Conservation (phyloP, 306 rosid genomes). For the Dalbergia oliveri region DNA sequence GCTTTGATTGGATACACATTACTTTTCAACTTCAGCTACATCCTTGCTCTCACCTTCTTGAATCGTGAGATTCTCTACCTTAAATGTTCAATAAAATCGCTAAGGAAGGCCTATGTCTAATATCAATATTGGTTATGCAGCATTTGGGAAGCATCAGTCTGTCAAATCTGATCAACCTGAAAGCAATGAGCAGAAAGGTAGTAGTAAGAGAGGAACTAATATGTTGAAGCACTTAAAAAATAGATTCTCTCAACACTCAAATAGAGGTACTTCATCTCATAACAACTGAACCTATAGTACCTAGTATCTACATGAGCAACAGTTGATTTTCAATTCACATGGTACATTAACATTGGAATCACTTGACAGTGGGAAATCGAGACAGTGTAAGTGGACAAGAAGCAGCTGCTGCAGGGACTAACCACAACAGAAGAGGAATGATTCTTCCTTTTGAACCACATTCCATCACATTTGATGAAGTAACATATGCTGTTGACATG, state of each 20-base stretch:
- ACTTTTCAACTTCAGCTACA: constrained; percentile 54
- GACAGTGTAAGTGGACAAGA: constrained; percentile 37
- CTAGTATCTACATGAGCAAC: background rate
- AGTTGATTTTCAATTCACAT: constrained; percentile 34
- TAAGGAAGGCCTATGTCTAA: constrained; percentile 15
- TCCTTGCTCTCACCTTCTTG: constrained; percentile 60
- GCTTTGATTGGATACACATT: constrained; percentile 53
- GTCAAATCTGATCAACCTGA: constrained; percentile 53
- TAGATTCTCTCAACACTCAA: constrained; percentile 46
- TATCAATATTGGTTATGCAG: constrained; percentile 47
- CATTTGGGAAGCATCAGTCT: constrained; percentile 54
- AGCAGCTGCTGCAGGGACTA: constrained; percentile 7
- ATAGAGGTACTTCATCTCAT: constrained; percentile 51
- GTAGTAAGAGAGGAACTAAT: constrained; percentile 11
- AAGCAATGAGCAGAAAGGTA: constrained; percentile 40
- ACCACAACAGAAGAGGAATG: constrained; percentile 55
- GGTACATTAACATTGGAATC: constrained; percentile 15
- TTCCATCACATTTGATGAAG: constrained; percentile 61
- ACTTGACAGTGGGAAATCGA: constrained; percentile 44
- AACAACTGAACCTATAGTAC: constrained; percentile 3
- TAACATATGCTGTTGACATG: constrained; percentile 58
- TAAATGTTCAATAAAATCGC: constrained; percentile 1
- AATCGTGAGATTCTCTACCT: constrained; percentile 61
- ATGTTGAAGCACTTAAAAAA: constrained; percentile 23
- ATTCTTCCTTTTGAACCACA: constrained; percentile 62